These are phyloP conservation scores for Astraeus odoratus DNA, from an alignment of 768 basidiomycete species.

Conservation along the genomic window DNA sequence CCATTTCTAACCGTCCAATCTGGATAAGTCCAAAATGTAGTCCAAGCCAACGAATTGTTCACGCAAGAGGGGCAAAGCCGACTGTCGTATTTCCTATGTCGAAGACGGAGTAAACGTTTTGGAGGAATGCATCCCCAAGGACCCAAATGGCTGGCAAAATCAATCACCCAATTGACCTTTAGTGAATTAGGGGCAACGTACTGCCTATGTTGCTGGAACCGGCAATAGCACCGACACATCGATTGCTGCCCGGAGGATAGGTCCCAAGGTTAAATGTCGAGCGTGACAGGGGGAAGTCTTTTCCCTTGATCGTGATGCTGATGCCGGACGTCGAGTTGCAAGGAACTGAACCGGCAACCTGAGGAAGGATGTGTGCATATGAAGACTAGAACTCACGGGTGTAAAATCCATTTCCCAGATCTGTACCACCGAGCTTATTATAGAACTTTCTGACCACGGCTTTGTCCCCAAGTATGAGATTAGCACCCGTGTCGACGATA, in stretches of 20 bases:
- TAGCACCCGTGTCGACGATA: conserved; percentile 47
- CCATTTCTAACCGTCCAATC: too few relatives aligned
- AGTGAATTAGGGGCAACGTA: too few relatives aligned
- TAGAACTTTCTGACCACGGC: conserved; percentile 29
- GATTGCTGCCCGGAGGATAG: conserved; percentile 5
- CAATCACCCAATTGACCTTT: too few relatives aligned
- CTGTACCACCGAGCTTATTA: conserved; percentile 21
- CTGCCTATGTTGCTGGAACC: conserved; percentile 13
- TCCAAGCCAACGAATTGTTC: too few relatives aligned
- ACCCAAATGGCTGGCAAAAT: conserved; percentile 25
- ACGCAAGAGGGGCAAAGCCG: conserved; percentile 32
- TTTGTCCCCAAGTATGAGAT: conserved; percentile 35
- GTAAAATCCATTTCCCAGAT: conserved; percentile 30
- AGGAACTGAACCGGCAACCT: conserved; percentile 13
- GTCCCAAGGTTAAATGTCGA: conserved; percentile 33
- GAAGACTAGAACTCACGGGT: conserved; percentile 14
- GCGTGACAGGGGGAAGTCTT: conserved; percentile 23
- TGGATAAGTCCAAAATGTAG: not conserved
- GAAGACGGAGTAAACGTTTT: conserved; percentile 41
- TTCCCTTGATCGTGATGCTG: conserved; percentile 30
- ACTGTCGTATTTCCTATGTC: conserved; percentile 32
- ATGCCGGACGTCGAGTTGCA: conserved; percentile 19
- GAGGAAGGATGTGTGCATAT: not conserved
- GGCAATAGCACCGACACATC: conserved; percentile 17
- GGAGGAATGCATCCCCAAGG: conserved; percentile 36